A percentile compares a stretch with the other conserved stretches of the same genome.
phyloP scores from a whole-genome alignment of 257 asterid species.

The Jacaranda mimosifolia region DNA sequence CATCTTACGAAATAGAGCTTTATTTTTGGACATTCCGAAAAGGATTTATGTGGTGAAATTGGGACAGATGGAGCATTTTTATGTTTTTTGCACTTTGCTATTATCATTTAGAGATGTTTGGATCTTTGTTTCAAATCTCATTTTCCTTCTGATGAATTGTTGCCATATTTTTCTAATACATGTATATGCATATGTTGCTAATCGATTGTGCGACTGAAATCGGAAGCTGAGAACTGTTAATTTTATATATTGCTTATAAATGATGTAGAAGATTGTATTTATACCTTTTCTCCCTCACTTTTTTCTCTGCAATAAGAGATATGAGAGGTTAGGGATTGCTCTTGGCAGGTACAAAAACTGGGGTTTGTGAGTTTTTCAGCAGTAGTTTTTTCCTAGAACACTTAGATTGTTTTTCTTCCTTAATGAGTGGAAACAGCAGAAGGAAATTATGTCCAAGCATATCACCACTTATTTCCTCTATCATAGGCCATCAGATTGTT shows the following conservation, averaged over 20 bases:
- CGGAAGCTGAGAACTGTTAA: not conserved
- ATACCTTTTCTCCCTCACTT: not conserved
- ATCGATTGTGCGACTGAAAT: not conserved
- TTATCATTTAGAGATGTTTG: constrained; percentile 13
- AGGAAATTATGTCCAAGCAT: not conserved
- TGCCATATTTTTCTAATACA: not conserved
- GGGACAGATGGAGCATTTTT: not conserved
- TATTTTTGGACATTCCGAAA: not conserved
- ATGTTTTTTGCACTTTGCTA: not conserved
- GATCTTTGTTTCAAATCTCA: not conserved
- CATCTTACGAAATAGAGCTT: too few species aligned
- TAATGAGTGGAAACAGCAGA: constrained; percentile 12
- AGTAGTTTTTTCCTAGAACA: not conserved
- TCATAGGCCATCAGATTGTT: not conserved
- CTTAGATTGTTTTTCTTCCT: not conserved
- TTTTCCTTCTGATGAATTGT: constrained; percentile 3
- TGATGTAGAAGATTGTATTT: not conserved
- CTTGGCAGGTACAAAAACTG: not conserved
- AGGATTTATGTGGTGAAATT: not conserved
- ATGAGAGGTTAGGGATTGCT: constrained; percentile 6
- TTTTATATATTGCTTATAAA: not conserved
- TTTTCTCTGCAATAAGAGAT: not conserved
- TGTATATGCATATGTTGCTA: constrained; percentile 8
- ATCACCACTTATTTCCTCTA: not conserved
- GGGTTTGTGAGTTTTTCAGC: not conserved